A percentile compares a stretch with the other conserved stretches of the same genome.
These are phyloP conservation scores for Ophiosphaerella korrae DNA, from an alignment of 2,329 filamentous ascomycete genomes.

Conservation along the genomic window DNA sequence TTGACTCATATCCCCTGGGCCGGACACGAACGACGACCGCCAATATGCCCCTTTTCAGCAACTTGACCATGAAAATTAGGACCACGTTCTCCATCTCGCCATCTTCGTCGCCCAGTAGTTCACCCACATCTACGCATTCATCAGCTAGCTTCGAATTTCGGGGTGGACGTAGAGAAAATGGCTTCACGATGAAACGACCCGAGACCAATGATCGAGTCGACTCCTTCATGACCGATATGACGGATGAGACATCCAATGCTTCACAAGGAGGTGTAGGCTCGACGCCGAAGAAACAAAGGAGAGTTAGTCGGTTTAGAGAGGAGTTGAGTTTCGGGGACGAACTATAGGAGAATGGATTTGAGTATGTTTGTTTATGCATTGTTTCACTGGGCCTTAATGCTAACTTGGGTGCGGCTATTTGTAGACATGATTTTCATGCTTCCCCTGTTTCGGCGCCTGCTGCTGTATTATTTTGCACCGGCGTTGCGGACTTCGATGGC, in stretches of 20 bases:
- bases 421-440: conserved; percentile 7
- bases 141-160: conserved; percentile 28
- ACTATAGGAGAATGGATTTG: conserved; percentile 3
- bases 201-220: conserved; percentile 21
- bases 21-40: neutral
- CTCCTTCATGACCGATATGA: conserved; percentile 28
- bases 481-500: conserved; percentile 33
- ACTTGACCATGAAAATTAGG: conserved; percentile 37
- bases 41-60: conserved; percentile 38
- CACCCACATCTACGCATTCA: conserved; percentile 7
- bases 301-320: conserved; percentile 40
- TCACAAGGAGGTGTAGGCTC: conserved; percentile 16
- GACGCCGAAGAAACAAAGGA: conserved; percentile 23
- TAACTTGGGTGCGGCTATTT: conserved; percentile 2
- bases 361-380: conserved; percentile 15
- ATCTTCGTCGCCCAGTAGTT: conserved; percentile 24
- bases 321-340: conserved; percentile 28
- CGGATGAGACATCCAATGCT: conserved; percentile 15
- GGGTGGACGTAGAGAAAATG: conserved; percentile 24
- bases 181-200: conserved; percentile 15
- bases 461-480: conserved; percentile 10
- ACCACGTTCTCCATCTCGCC: conserved; percentile 33
- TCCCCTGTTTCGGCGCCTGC: conserved; percentile 5
- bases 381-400: neutral
- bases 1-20: neutral